A percentile compares a stretch with the other conserved stretches of the same genome.
These are phyloP conservation scores for Symbiodinium pilosum DNA, from an alignment of 73 alveolate species.

Conservation along the genomic window DNA sequence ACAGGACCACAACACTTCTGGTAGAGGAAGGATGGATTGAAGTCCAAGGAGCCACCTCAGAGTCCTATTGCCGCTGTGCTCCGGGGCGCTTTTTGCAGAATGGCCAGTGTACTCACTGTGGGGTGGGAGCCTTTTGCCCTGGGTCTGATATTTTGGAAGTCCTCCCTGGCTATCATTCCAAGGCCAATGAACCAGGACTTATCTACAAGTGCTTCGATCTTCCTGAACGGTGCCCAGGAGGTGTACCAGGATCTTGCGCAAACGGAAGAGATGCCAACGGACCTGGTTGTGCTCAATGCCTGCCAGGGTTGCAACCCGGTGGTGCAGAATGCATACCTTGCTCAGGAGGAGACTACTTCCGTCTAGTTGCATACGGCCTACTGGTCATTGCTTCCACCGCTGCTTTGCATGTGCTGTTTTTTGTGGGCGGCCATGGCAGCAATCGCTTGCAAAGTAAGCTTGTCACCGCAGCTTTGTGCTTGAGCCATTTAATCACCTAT, in stretches of 20 bases:
- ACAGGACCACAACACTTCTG: neutral
- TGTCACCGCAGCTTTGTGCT: slow-evolving; percentile 30
- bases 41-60: slow-evolving; percentile 26
- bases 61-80: slow-evolving; percentile 16
- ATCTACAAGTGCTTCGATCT: slow-evolving; percentile 10
- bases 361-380: slow-evolving; percentile 11
- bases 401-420: neutral
- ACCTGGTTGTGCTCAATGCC: slow-evolving; percentile 27
- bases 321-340: slow-evolving; percentile 25
- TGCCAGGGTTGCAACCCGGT: slow-evolving; percentile 6
- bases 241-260: slow-evolving; percentile 32
- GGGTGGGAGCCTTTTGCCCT: slow-evolving; percentile 11
- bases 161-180: slow-evolving; percentile 22
- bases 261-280: neutral
- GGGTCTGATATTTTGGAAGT: slow-evolving; percentile 23
- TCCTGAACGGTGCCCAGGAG: slow-evolving; percentile 34
- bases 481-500: slow-evolving; percentile 31
- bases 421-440: slow-evolving; percentile 43
- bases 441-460: slow-evolving; percentile 51
- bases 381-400: slow-evolving; percentile 26
- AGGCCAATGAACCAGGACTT: neutral
- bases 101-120: slow-evolving; percentile 20
- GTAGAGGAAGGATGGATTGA: neutral
- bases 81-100: slow-evolving; percentile 30
- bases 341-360: slow-evolving; percentile 27